Evolutionary conservation across 352 stramenopile species (phyloP), one percentile per base, ranked within the genome.

Genomic region (Phytophthora crassamura): DNA sequence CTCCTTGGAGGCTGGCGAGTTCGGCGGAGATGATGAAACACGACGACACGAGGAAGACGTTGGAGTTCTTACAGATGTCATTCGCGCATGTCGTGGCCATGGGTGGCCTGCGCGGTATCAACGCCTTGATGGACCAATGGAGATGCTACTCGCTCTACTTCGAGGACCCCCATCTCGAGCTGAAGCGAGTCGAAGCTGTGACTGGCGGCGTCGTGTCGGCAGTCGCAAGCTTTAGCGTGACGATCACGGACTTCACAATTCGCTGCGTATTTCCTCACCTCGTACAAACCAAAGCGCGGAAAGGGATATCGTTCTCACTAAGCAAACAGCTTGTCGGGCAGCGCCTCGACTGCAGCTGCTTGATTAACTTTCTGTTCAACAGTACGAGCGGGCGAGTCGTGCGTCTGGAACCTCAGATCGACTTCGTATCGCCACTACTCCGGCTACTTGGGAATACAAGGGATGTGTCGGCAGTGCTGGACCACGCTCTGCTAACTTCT

Each of bases 81-180:
- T 58, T 64, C n/a, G 46, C 33, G 30, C 62, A 64, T 1, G 33
- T 49, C 28, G 55, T 60, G 16, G 33, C 46, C 8, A 65, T 65
- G 54, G 62, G 55, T 0, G 54, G 60, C 1, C 30, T 69, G 20
- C 39, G 36, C 14, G 62, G 62, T 1, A 38, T 69, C 22, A 45
- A 49, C 7, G 46, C 62, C 4, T 33, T 69, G 9, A 48, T 69
- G 62, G 54, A 65, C 7, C 63, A 71, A 30, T 67, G 49, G 55
- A 50, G 63, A 57, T 39, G 47, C 14, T 71, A 71, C n/a, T 62
- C 56, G 3, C 20, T 63, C 25, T 71, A 67, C 38, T 67, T 71
- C 10, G 63, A 49, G 30, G 48, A 62, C 0, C 30, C 57, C 0
- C 56, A 52, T 47, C 30, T 71, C 11, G 28, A 62, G 20, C 42